Conservation (phyloP, 2,329 filamentous ascomycete genomes). For the Fonsecaea monophora region DNA sequence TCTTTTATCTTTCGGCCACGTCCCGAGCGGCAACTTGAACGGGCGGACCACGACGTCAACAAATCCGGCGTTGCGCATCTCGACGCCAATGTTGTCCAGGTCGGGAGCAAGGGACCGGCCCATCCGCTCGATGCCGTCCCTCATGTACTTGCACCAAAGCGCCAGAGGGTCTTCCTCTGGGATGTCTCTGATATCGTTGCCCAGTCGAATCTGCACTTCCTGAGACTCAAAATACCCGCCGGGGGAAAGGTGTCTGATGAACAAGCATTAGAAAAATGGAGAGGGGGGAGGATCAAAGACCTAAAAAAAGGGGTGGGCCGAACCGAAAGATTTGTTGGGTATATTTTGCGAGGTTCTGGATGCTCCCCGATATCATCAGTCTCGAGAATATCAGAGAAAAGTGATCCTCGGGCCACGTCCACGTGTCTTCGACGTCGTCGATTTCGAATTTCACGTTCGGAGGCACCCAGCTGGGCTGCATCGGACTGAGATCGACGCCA, state of each 20-base stretch:
- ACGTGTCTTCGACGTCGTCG: slow-evolving; percentile 64
- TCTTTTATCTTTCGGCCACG: slow-evolving; percentile 41
- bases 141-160: not conserved
- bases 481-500: slow-evolving; percentile 39
- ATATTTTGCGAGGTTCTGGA: slow-evolving; percentile 59
- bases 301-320: not conserved
- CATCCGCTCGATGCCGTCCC: not conserved
- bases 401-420: slow-evolving; percentile 59
- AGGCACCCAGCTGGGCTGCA: slow-evolving; percentile 50
- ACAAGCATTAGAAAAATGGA: too few species aligned
- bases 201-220: slow-evolving; percentile 35
- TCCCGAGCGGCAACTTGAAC: slow-evolving; percentile 40
- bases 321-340: slow-evolving; percentile 28
- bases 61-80: slow-evolving; percentile 42
- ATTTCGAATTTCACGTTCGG: slow-evolving; percentile 63
- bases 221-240: slow-evolving; percentile 53
- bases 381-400: slow-evolving; percentile 68
- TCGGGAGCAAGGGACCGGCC: not conserved
- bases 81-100: slow-evolving; percentile 27
- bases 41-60: slow-evolving; percentile 34
- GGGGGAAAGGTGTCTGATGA: slow-evolving; percentile 39
- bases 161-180: too few species aligned
- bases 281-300: too few species aligned
- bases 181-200: not conserved
- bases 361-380: slow-evolving; percentile 59